phyloP scores from a whole-genome alignment of 768 basidiomycete genomes.

The Rhizopogon sp. region DNA sequence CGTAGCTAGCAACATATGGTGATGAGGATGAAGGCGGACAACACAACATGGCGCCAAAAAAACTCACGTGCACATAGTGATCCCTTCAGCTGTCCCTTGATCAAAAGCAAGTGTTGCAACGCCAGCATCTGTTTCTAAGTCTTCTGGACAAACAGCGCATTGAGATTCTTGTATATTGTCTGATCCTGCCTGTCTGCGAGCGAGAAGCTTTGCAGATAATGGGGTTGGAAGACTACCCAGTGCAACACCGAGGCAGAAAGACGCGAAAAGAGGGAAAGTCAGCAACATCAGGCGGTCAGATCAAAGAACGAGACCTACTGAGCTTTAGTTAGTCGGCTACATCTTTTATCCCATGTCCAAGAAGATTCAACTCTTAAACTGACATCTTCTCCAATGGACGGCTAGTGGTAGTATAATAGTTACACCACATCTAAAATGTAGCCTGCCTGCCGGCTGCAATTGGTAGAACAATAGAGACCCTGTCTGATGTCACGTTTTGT shows the following conservation, averaged over 20 bases:
- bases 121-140: neutral
- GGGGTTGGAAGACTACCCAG: neutral
- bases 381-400: no score
- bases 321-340: no score
- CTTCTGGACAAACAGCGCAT: neutral
- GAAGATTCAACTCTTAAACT: neutral
- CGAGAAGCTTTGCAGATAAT: no score
- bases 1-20: neutral
- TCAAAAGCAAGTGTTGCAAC: neutral
- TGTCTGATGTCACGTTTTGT: no score
- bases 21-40: neutral
- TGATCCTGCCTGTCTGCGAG: no score
- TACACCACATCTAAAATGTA: neutral
- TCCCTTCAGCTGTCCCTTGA: neutral
- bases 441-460: no score
- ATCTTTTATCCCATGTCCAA: neutral
- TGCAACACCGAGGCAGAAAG: neutral
- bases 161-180: neutral
- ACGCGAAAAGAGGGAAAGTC: neutral
- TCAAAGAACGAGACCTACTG: neutral
- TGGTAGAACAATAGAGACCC: neutral
- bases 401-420: neutral
- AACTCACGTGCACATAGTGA: neutral
- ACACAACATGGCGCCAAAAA: neutral
- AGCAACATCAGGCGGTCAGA: neutral